phyloP scores from a whole-genome alignment of 768 basidiomycete species.

The Brasilioporus rufonigricans region DNA sequence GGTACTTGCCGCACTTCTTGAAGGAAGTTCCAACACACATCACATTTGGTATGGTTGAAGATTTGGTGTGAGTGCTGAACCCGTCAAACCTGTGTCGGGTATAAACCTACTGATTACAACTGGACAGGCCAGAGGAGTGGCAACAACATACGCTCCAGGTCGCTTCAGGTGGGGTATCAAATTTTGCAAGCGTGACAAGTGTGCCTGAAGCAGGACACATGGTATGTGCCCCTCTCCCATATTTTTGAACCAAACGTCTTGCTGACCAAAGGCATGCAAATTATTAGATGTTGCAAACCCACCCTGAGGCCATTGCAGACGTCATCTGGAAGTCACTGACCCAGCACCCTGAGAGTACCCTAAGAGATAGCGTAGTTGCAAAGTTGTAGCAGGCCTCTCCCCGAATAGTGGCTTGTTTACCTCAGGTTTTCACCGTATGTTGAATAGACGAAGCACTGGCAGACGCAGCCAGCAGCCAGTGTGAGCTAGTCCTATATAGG shows the following conservation, averaged over 20 bases:
- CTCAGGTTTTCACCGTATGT: too few relatives aligned
- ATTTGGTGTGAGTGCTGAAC: background rate
- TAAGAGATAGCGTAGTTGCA: background rate
- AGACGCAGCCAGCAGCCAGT: too few relatives aligned
- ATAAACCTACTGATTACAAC: background rate
- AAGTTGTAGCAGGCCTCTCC: too few relatives aligned
- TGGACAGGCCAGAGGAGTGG: background rate
- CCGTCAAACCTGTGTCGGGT: background rate
- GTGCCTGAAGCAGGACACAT: background rate
- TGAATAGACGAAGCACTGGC: too few relatives aligned
- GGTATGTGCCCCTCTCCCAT: background rate
- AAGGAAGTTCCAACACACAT: background rate
- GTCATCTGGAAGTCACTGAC: slow-evolving; percentile 4
- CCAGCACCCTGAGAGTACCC: background rate
- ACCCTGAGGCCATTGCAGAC: slow-evolving; percentile 4
- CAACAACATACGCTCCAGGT: background rate
- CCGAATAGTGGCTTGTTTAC: too few relatives aligned
- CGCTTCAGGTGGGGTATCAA: background rate
- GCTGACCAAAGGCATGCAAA: too few relatives aligned
- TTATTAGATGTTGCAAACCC: slow-evolving; percentile 1
- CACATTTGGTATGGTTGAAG: background rate
- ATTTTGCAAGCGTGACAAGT: background rate
- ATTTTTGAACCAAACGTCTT: too few relatives aligned
- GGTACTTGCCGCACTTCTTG: background rate
- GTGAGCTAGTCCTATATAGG: too few relatives aligned